Conservation (phyloP, 75 land plant genomes). For the Picea glauca region DNA sequence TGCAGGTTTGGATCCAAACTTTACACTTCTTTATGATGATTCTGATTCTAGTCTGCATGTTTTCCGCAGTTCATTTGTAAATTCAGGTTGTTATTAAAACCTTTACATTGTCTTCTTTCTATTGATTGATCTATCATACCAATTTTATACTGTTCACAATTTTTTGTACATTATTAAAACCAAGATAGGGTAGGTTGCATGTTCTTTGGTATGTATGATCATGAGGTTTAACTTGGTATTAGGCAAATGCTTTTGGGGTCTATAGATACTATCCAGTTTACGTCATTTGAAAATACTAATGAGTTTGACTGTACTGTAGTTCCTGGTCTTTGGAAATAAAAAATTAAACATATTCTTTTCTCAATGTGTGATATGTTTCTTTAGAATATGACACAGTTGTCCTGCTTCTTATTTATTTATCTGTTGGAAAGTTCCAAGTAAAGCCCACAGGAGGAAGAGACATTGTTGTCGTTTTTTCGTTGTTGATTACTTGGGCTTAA, state of each 20-base stretch:
- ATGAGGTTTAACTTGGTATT: background rate
- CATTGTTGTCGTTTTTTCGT: no score
- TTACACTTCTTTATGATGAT: background rate
- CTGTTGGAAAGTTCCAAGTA: no score
- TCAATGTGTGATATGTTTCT: no score
- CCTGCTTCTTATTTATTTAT: no score
- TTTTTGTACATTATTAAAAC: background rate
- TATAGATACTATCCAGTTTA: background rate
- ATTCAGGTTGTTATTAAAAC: background rate
- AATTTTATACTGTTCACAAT: background rate
- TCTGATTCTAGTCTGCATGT: background rate
- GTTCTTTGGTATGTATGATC: constrained; percentile 1
- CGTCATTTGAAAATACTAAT: no score
- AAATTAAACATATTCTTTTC: no score
- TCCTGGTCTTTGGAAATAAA: no score
- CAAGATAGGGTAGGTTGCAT: background rate
- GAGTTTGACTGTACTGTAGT: no score
- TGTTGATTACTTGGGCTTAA: no score
- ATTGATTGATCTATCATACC: background rate
- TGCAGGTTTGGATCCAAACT: constrained; percentile 60
- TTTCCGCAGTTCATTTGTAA: background rate
- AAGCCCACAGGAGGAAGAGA: no score
- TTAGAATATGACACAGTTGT: no score
- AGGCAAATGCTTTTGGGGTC: background rate
- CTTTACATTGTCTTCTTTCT: background rate